A percentile compares a stretch with the other conserved stretches of the same genome.
These are phyloP conservation scores for Komagataella kurtzmanii DNA, from an alignment of 805 yeast species.

Conservation along the genomic window DNA sequence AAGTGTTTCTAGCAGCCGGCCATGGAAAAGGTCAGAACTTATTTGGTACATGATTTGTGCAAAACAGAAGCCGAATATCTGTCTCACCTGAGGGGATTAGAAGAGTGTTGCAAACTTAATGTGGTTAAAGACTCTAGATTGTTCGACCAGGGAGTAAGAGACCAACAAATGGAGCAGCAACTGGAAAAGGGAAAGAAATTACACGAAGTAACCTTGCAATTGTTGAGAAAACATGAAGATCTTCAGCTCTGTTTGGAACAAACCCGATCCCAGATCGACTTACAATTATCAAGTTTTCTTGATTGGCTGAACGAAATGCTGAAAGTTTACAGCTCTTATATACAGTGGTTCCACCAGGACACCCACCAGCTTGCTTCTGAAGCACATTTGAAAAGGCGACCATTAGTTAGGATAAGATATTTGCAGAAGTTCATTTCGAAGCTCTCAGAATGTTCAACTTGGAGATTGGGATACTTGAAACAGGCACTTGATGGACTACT, in stretches of 20 bases:
- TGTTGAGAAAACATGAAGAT: not conserved
- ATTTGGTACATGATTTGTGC: not conserved
- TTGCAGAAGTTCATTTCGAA: conserved; percentile 11
- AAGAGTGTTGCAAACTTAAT: not conserved
- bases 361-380: conserved; percentile 7
- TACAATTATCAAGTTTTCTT: not conserved
- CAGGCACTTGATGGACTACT: conserved; percentile 10
- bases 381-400: conserved; percentile 14
- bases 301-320: not conserved
- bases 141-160: not conserved
- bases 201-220: not conserved
- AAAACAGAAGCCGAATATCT: not conserved
- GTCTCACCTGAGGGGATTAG: not conserved
- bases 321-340: not conserved
- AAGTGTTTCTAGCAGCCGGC: not conserved
- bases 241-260: not conserved
- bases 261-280: not conserved
- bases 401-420: conserved; percentile 15
- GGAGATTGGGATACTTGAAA: conserved; percentile 9
- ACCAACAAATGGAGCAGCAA: not conserved
- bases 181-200: not conserved
- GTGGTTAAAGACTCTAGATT: not conserved
- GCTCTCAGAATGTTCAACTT: conserved; percentile 7
- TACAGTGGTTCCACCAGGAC: not conserved
- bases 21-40: not conserved